A percentile compares a stretch with the other conserved stretches of the same genome.
Conservation (phyloP, 73 alveolate species). For the Tetrahymena borealis region DNA sequence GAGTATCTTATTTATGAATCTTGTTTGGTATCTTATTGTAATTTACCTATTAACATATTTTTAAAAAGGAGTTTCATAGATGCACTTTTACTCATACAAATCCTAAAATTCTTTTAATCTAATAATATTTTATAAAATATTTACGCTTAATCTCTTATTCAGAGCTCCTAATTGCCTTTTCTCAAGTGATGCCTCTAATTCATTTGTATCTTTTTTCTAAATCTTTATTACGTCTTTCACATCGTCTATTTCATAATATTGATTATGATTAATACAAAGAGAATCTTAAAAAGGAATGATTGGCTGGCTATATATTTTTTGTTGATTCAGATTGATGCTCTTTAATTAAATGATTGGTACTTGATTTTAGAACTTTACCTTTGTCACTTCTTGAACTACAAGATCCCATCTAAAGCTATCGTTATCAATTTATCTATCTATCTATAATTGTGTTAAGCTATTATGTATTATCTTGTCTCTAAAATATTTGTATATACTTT, state of each 20-base stretch:
- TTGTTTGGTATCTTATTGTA: constrained; percentile 34
- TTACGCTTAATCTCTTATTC: background rate
- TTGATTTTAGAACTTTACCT: too few species aligned
- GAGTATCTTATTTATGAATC: constrained; percentile 17
- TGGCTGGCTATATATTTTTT: too few species aligned
- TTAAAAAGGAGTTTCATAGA: too few species aligned
- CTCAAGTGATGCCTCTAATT: background rate
- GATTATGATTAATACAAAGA: background rate
- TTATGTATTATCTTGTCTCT: too few species aligned
- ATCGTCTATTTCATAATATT: background rate
- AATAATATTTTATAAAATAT: background rate
- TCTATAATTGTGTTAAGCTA: too few species aligned
- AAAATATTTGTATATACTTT: too few species aligned
- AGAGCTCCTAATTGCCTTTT: background rate
- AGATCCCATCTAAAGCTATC: background rate
- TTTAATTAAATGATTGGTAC: too few species aligned
- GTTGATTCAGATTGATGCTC: too few species aligned
- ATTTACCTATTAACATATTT: background rate
- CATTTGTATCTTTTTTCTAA: background rate
- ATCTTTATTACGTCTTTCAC: background rate
- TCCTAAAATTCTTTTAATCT: too few species aligned
- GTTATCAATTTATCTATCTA: too few species aligned
- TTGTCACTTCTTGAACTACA: background rate
- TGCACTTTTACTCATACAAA: too few species aligned
- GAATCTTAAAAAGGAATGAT: background rate